Percentiles rank a stretch among this genome's conserved stretches.
phyloP scores from a whole-genome alignment of 768 basidiomycete species.

The Trametes gibbosa region DNA sequence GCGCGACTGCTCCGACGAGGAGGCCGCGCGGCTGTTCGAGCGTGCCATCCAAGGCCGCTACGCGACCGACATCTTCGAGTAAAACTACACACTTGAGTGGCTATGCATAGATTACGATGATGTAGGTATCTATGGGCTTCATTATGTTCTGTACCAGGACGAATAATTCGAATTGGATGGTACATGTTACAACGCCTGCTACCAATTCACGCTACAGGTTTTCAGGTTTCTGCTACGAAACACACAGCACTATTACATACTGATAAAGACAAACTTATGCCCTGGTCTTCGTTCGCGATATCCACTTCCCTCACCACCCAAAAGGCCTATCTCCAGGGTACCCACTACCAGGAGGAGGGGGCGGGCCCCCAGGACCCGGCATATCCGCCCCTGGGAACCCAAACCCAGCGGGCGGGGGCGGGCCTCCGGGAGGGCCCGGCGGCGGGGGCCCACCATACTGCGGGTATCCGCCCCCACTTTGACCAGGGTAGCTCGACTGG shows the following conservation, averaged over 20 bases:
- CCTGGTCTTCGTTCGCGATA: not conserved
- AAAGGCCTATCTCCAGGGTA: slow-evolving; percentile 3
- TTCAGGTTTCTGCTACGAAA: not conserved
- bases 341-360: not conserved
- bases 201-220: not conserved
- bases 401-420: slow-evolving; percentile 10
- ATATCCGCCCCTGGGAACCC: slow-evolving; percentile 11
- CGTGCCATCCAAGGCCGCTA: slow-evolving; percentile 38
- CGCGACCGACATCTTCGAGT: slow-evolving; percentile 48
- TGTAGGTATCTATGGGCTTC: too few species aligned
- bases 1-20: slow-evolving; percentile 21
- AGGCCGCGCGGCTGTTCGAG: slow-evolving; percentile 34
- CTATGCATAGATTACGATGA: not conserved
- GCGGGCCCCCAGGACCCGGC: slow-evolving; percentile 8
- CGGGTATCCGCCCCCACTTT: not conserved
- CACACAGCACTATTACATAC: not conserved
- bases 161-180: too few species aligned
- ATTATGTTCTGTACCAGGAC: too few species aligned
- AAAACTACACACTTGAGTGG: not conserved
- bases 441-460: not conserved
- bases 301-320: not conserved
- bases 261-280: not conserved
- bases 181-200: not conserved
- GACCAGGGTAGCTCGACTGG: slow-evolving; percentile 6
- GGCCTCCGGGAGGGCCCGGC: not conserved